Percentiles rank a stretch among this genome's conserved stretches.
These are phyloP conservation scores for Boletus rex-veris DNA, from an alignment of 768 basidiomycete species.

Conservation along the genomic window DNA sequence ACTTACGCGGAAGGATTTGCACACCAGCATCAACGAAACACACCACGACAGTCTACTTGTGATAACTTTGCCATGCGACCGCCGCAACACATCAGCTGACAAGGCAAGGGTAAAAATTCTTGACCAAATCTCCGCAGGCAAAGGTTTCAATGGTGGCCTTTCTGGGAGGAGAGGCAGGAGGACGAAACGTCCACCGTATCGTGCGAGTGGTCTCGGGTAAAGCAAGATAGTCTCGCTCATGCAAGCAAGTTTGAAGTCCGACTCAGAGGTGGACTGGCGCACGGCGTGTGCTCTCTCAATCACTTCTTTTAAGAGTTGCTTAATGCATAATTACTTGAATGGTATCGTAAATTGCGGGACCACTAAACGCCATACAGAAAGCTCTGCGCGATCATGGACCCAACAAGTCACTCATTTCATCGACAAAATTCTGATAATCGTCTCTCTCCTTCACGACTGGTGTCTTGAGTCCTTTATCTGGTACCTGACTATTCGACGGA, in stretches of 20 bases:
- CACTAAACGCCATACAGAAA: neutral
- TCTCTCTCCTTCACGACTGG: conserved; percentile 46
- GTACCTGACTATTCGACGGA: conserved; percentile 10
- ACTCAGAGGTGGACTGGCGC: neutral
- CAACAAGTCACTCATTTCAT: conserved; percentile 70
- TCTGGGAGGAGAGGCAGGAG: conserved; percentile 68
- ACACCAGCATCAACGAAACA: conserved; percentile 35
- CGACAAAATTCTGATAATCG: conserved; percentile 75
- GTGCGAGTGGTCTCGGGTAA: conserved; percentile 64
- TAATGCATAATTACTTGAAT: neutral
- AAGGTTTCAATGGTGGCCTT: conserved; percentile 45
- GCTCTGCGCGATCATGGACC: conserved; percentile 19
- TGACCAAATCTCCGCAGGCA: conserved; percentile 73
- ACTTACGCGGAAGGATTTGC: conserved; percentile 41
- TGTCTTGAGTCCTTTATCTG: conserved; percentile 21
- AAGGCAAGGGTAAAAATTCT: conserved; percentile 48
- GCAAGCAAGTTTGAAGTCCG: neutral
- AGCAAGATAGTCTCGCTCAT: conserved; percentile 50
- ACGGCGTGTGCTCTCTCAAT: neutral
- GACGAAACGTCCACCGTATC: conserved; percentile 53
- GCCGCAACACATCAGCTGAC: conserved; percentile 5
- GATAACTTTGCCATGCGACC: conserved; percentile 4
- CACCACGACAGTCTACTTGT: conserved; percentile 11
- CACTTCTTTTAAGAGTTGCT: neutral
- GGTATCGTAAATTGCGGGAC: neutral